Conservation (phyloP, 2,329 filamentous ascomycete species). For the Monosporascus sp. region DNA sequence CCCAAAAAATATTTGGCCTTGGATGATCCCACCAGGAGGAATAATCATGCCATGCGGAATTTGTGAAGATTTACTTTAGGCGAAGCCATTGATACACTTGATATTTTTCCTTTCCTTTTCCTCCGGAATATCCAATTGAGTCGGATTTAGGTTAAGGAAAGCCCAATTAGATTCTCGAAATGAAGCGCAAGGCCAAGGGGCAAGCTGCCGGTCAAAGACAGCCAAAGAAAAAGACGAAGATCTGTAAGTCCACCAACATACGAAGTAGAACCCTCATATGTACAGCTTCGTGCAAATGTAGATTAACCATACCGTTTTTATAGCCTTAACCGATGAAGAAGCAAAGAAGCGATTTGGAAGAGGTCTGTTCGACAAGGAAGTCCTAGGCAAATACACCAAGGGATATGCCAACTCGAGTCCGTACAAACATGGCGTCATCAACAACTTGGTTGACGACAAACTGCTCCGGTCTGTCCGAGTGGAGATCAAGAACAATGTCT, state of each 20-base stretch:
- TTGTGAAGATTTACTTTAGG: too few species aligned
- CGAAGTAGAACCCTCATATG: not conserved
- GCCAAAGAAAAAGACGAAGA: constrained; percentile 48
- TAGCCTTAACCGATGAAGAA: constrained; percentile 44
- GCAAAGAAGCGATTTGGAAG: constrained; percentile 57
- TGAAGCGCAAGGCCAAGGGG: constrained; percentile 57
- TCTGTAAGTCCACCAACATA: constrained; percentile 25
- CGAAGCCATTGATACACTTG: too few species aligned
- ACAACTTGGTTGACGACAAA: constrained; percentile 68
- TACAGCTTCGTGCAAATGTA: constrained; percentile 1
- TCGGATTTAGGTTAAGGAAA: not conserved
- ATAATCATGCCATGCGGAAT: not conserved
- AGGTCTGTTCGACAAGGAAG: constrained; percentile 57
- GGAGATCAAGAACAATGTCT: constrained; percentile 85
- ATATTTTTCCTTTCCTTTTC: too few species aligned
- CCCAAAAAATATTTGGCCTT: not conserved
- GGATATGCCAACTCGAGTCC: constrained; percentile 61
- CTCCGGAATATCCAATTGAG: too few species aligned
- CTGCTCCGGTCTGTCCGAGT: constrained; percentile 81
- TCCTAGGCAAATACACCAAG: constrained; percentile 53
- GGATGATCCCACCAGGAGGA: not conserved
- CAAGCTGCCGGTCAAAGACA: constrained; percentile 37
- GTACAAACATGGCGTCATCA: constrained; percentile 92
- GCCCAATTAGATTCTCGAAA: constrained; percentile 28
- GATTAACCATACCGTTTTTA: constrained; percentile 4